Conservation (phyloP, 371 early-diverging fungal species). For the Mucor piriformis region DNA sequence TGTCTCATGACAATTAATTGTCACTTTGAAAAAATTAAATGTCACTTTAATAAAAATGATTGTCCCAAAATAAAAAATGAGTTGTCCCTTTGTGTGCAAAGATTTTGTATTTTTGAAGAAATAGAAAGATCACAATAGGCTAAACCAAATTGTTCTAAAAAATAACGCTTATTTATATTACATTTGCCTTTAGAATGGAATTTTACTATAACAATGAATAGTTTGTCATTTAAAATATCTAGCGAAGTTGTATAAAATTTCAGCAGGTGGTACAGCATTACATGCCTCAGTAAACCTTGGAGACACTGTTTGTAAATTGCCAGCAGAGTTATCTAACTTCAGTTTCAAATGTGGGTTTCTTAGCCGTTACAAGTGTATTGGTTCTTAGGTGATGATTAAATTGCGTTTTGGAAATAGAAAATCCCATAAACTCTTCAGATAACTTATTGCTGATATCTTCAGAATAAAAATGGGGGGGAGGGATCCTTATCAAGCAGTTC, state of each 20-base stretch:
- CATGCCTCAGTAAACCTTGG: constrained; percentile 19
- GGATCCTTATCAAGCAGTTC: constrained; percentile 17
- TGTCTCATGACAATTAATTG: constrained; percentile 1
- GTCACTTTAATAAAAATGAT: background rate
- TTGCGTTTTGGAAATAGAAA: constrained; percentile 20
- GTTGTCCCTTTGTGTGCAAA: background rate
- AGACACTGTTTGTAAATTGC: constrained; percentile 9
- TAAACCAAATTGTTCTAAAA: background rate
- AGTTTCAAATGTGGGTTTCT: constrained; percentile 7
- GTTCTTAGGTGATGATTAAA: constrained; percentile 18
- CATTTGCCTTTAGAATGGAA: too few species aligned
- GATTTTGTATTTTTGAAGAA: background rate
- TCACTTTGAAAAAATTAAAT: background rate
- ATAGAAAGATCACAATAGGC: background rate
- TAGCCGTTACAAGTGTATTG: constrained; percentile 12
- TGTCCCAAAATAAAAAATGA: background rate
- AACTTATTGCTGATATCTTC: constrained; percentile 11
- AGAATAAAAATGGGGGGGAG: constrained; percentile 9
- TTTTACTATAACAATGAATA: too few species aligned
- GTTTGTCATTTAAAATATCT: too few species aligned
- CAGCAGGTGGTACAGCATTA: too few species aligned
- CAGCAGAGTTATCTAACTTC: constrained; percentile 13
- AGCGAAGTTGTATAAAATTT: too few species aligned
- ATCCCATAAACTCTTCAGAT: constrained; percentile 12
- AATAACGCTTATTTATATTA: background rate